Conservation (phyloP, 192 early-diverging fungal species). For the Radiomyces spectabilis region DNA sequence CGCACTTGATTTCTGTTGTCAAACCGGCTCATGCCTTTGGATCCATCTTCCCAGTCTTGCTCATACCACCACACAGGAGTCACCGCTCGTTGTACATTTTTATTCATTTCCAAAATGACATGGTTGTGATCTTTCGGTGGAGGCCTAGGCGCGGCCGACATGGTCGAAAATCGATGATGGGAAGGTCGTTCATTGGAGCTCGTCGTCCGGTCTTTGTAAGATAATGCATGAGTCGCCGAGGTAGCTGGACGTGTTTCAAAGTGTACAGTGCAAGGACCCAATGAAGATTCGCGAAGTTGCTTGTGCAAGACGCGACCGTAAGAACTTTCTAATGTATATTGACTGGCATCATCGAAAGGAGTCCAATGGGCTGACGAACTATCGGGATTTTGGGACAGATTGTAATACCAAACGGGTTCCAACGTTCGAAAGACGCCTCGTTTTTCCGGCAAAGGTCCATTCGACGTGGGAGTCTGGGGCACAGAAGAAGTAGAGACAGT, state of each 20-base stretch:
- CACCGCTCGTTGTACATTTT: conserved; percentile 10
- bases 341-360: conserved; percentile 4
- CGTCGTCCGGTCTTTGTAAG: no score
- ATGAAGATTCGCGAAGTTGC: no score
- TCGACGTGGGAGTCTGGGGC: conserved; percentile 4
- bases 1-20: conserved; percentile 23
- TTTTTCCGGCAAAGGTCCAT: neutral
- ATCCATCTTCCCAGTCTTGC: conserved; percentile 11
- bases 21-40: conserved; percentile 22
- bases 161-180: neutral
- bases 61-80: conserved; percentile 24
- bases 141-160: neutral
- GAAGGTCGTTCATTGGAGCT: no score
- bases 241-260: conserved; percentile 3
- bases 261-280: conserved; percentile 7
- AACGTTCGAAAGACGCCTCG: conserved; percentile 18
- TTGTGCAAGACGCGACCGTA: no score
- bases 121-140: neutral
- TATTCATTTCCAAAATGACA: conserved; percentile 7
- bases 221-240: neutral
- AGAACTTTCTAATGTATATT: conserved; percentile 2
- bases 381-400: neutral
- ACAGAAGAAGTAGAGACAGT: conserved; percentile 2
- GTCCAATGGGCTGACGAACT: neutral
- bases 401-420: conserved; percentile 7